These are phyloP conservation scores for Limnomonas spitsbergensis DNA, from an alignment of 139 green algal genomes.

Conservation along the genomic window DNA sequence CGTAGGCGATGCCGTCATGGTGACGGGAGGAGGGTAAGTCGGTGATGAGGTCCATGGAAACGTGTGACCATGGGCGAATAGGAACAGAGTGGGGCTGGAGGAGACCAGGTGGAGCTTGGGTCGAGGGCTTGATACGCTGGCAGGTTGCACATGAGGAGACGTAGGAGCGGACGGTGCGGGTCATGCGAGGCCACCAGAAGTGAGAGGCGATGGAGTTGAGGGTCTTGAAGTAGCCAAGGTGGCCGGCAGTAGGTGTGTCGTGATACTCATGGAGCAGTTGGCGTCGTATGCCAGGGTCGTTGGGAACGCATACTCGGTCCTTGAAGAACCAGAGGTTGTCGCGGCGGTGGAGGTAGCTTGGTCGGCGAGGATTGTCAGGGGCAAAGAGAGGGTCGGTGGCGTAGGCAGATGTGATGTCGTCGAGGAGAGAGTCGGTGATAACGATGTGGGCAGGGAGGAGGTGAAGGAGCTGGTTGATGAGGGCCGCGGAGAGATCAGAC, in stretches of 20 bases:
- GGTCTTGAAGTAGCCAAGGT: constrained; percentile 28
- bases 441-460: not conserved
- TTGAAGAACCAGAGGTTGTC: constrained; percentile 15
- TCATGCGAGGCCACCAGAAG: constrained; percentile 37
- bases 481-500: not conserved
- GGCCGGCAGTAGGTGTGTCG: constrained; percentile 12
- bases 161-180: constrained; percentile 24
- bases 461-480: not conserved
- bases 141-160: constrained; percentile 33
- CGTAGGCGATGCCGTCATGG: constrained; percentile 19
- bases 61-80: constrained; percentile 29
- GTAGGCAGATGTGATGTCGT: constrained; percentile 4
- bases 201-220: not conserved
- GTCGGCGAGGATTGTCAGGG: constrained; percentile 12
- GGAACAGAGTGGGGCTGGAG: constrained; percentile 44
- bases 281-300: not conserved
- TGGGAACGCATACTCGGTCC: not conserved
- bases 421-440: not conserved
- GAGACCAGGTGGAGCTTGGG: constrained; percentile 25
- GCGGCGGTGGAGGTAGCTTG: not conserved
- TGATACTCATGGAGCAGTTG: constrained; percentile 12
- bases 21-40: constrained; percentile 34
- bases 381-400: constrained; percentile 1
- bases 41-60: constrained; percentile 62
- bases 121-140: constrained; percentile 36